Evolutionary conservation across 2,329 filamentous ascomycete genomes (phyloP), one percentile per base, ranked within the genome.

Genomic region (Beauveria bassiana): DNA sequence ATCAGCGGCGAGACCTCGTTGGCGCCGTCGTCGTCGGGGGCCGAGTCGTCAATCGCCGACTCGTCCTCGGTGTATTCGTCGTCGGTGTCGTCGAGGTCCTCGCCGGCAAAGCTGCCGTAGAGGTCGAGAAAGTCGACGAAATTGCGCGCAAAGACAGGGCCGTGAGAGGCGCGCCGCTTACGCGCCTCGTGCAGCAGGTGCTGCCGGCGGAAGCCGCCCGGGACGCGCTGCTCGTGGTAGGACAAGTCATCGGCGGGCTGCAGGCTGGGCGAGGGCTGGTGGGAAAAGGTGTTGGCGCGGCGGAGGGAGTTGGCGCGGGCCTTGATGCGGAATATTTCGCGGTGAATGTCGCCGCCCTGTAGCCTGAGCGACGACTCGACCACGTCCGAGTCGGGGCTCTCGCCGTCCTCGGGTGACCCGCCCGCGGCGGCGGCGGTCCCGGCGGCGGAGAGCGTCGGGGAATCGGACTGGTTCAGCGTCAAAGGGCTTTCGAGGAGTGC

Each of bases 271-370:
- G 69, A 70, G 1, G 72, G 71, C 1, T 80, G 77, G 65, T 84
- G 77, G 54, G 88, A 86, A 68, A 91, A 91, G 0, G 88, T 91
- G 59, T 82, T 81, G 18, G 89, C 79, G 64, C 89, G 82, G 68
- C 84, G 71, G 73, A 75, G 67, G 68, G 81, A 72, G 71, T 46
- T 71, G 34, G 73, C 74, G 45, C 84, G 79, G 18, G 86, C 84
- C 64, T 87, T 85, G 67, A 91, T 86, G 70, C 85, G 88, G 80
- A 89, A 93, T 40, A 93, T 81, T 68, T 90, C 87, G 40, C 89
- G 86, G 70, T 92, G 89, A 24, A 93, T 87, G 68, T 93, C 89
- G 46, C 89, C 89, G 57, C 89, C 89, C 69, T 89, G 88, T 3
- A 92, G 78, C 62, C 79, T 84, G 59, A 92, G 76, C 0, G 89